Base-by-base conservation (phyloP, 2,329 filamentous ascomycete species). In the Sarocladiaceae sp. region DNA sequence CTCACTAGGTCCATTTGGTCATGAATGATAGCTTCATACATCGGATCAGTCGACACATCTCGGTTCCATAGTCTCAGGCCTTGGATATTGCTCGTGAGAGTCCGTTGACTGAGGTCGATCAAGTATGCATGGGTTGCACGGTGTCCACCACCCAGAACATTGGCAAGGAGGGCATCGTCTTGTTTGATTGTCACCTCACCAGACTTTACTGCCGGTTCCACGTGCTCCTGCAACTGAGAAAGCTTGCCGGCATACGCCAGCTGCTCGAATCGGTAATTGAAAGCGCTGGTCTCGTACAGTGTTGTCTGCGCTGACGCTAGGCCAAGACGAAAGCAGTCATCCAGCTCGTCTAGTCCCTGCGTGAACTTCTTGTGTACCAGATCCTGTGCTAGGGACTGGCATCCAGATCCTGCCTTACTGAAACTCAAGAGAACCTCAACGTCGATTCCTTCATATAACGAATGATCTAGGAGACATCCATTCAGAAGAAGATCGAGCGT, bases 1-100 rank as follows among this genome's bases (percentile, higher is more conserved):
- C 23, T 27, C 11, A 53, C 49, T 16, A 47, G 35, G 31, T 48
- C 45, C 6, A 47, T 29, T 19, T 56, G 57, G 1, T 57, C 58
- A 1, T 58, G 51, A 2, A 51, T 50, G 35, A 61, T 61, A 23
- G 58, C 55, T 6, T 58, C 51, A 16, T 53, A 56, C 7, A 61
- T 46, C 1, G 57, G 57, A 19, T 61, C 48, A n/a, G 51, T 52
- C 3, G 57, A 60, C 4, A 61, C 47, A 24, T 61, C 56, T 7
- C 50, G 23, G 11, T 52, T 48, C 6, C 53, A 50, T 2, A 44
- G 37, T 18, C 50, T 45, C 5, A 48, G 46, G 9, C 47, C 16
- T 3, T 49, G 32, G 3, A 32, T 21, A 5, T 42, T 26, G 13
- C 45, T 35, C 7, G 45, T 45, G 11, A 40, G 50, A 3, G 58